Conservation (phyloP, 495 filamentous ascomycete genomes). For the Hypoxylon subgilvum region DNA sequence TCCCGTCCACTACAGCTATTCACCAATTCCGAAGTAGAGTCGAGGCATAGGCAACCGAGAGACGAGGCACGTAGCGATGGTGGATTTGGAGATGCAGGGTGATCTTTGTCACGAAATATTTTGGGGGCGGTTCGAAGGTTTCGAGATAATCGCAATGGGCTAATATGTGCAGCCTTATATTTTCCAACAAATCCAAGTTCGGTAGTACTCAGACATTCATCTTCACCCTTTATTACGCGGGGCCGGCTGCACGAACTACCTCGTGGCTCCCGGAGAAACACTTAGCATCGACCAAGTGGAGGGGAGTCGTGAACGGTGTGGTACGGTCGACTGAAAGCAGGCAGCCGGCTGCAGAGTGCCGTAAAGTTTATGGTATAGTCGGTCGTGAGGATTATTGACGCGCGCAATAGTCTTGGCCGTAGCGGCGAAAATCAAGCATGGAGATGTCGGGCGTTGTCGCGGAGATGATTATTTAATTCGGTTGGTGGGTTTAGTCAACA, state of each 20-base stretch:
- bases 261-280: slow-evolving; percentile 13
- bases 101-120: slow-evolving; percentile 1
- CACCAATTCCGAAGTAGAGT: slow-evolving; percentile 15
- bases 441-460: slow-evolving; percentile 32
- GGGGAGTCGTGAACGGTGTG: slow-evolving; percentile 11
- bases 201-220: slow-evolving; percentile 13
- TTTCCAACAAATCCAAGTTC: slow-evolving; percentile 15
- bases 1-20: slow-evolving; percentile 36
- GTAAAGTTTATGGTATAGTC: neutral
- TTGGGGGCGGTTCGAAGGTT: slow-evolving; percentile 17
- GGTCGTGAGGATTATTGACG: slow-evolving; percentile 7
- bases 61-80: slow-evolving; percentile 14
- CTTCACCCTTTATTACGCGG: slow-evolving; percentile 24
- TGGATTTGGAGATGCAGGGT: slow-evolving; percentile 8
- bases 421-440: slow-evolving; percentile 10
- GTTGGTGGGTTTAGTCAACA: slow-evolving; percentile 38
- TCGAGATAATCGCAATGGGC: slow-evolving; percentile 4
- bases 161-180: slow-evolving; percentile 11
- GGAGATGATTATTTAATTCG: slow-evolving; percentile 32
- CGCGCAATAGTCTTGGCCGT: slow-evolving; percentile 8
- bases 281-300: slow-evolving; percentile 14
- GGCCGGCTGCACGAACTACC: slow-evolving; percentile 4
- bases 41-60: slow-evolving; percentile 40
- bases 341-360: slow-evolving; percentile 25
- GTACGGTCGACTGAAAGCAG: slow-evolving; percentile 27